Evolutionary conservation across 805 yeast genomes (phyloP), one percentile per base, ranked within the genome.

Genomic region (Dipodascopsis tothii): DNA sequence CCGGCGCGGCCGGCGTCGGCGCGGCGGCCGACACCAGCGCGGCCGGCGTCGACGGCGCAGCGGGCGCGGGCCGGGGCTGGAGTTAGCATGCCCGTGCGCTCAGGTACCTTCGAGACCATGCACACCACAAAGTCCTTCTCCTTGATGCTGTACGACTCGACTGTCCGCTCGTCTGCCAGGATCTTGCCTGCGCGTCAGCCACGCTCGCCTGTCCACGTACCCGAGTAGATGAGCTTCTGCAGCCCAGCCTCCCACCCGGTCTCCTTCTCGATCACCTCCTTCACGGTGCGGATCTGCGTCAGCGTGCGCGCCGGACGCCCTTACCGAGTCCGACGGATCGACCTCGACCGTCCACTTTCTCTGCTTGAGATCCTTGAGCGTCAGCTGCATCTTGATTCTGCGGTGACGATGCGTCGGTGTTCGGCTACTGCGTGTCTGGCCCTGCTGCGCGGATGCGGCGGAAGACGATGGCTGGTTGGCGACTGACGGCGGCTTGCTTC

Each of bases 291-390:
- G 14, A 25, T 25, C 30, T 25, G 30, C 30, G 11, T 9, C 9
- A 25, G 30, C 30, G 14, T 25, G 9, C 30, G 30, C 9, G 9
- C 14, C 30, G 30, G 30, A 9, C 14, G 30, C 21, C 70, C 77
- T 54, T 60, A 84, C 90, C 2, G 85, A 73, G 40, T 79, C 85
- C 11, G 73, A 49, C 5, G 73, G 71, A 47, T 82, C 94, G 45
- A 86, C 74, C 21, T 85, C 95, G 46, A 92, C 59, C 22, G 86
- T 75, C 63, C 88, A 77, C 61, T 80, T 83, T 61, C 85, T 87
- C 68, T 90, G 92, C 68, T 92, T 88, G 68, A 92, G 84, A 66
- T 92, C 95, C 63, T 88, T 87, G 63, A 92, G 79, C 40, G 80
- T 73, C 53, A 87, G 68, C 66, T 81, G 80, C 95, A 86, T 87